Evolutionary conservation across 495 filamentous ascomycete species (phyloP).

Genomic region (Penicillium roqueforti): DNA sequence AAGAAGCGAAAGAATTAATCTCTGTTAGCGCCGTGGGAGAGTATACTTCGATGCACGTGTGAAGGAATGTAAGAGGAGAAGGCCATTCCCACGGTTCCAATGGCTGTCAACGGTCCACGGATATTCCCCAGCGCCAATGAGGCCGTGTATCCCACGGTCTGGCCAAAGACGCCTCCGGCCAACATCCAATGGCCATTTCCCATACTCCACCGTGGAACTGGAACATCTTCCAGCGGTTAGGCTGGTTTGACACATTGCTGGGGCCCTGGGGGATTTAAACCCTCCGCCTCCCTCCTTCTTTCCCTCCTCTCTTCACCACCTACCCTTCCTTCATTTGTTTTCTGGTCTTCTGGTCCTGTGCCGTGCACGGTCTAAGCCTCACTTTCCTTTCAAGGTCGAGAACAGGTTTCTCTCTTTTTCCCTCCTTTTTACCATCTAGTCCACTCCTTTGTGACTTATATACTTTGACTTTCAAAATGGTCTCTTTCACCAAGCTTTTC

Average conservation of each 20-base stretch:
- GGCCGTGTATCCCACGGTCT: neutral
- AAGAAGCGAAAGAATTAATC: neutral
- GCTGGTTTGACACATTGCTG: conserved; percentile 16
- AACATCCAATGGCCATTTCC: conserved; percentile 1
- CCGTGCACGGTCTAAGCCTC: conserved; percentile 36
- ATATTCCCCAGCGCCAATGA: conserved; percentile 8
- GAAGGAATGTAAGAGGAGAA: neutral
- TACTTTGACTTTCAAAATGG: conserved; percentile 30
- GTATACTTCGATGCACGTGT: neutral
- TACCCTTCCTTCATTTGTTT: conserved; percentile 17
- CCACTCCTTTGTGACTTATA: conserved; percentile 13
- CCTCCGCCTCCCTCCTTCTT: neutral
- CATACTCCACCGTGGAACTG: conserved; percentile 4
- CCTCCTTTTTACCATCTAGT: conserved; percentile 6
- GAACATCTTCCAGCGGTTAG: neutral
- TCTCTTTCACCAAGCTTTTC: conserved; percentile 38
- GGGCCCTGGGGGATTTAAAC: conserved; percentile 15
- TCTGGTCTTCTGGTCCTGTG: conserved; percentile 32
- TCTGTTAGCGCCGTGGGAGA: neutral
- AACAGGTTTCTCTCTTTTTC: conserved; percentile 23
- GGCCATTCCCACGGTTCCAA: conserved; percentile 11
- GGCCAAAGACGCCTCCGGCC: neutral
- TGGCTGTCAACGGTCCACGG: conserved; percentile 8
- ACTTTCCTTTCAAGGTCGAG: conserved; percentile 24
- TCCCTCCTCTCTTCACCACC: conserved; percentile 4